A percentile compares a stretch with the other conserved stretches of the same genome.
Evolutionary conservation across 768 basidiomycete species (phyloP).

Genomic region (Trametes maxima): DNA sequence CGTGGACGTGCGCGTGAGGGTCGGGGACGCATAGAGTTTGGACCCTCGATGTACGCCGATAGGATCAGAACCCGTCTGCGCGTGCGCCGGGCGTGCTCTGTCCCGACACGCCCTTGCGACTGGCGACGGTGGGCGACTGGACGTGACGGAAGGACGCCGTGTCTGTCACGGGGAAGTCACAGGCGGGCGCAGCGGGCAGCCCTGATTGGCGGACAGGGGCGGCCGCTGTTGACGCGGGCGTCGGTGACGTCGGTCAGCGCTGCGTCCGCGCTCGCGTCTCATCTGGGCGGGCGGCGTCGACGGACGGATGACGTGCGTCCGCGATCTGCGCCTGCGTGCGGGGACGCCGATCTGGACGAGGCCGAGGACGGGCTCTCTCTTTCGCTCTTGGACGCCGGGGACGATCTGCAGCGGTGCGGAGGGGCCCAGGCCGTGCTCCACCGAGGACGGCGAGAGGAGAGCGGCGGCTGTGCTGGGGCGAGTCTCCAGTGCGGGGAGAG

Average conservation of each 20-base stretch:
- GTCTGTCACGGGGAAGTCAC: no score
- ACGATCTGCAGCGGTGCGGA: no score
- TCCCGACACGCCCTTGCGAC: neutral
- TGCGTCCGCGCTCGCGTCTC: neutral
- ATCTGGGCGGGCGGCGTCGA: neutral
- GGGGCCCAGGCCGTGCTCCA: no score
- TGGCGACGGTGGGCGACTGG: no score
- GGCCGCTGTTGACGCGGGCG: neutral
- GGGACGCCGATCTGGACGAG: no score
- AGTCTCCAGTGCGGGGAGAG: no score
- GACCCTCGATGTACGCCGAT: constrained; percentile 19
- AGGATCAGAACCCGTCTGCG: constrained; percentile 13
- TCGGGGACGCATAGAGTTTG: constrained; percentile 21
- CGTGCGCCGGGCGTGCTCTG: neutral
- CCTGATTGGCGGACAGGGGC: constrained; percentile 10
- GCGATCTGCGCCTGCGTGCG: neutral
- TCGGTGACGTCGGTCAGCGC: constrained; percentile 5
- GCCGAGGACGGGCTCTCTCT: no score
- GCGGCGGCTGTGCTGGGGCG: no score
- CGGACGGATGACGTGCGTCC: neutral
- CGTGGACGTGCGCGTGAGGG: neutral
- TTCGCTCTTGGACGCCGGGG: no score
- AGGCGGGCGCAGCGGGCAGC: neutral
- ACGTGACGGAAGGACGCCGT: no score
- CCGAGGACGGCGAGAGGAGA: no score